Evolutionary conservation across 495 filamentous ascomycete species (phyloP).

Genomic region (Neurospora sp.): DNA sequence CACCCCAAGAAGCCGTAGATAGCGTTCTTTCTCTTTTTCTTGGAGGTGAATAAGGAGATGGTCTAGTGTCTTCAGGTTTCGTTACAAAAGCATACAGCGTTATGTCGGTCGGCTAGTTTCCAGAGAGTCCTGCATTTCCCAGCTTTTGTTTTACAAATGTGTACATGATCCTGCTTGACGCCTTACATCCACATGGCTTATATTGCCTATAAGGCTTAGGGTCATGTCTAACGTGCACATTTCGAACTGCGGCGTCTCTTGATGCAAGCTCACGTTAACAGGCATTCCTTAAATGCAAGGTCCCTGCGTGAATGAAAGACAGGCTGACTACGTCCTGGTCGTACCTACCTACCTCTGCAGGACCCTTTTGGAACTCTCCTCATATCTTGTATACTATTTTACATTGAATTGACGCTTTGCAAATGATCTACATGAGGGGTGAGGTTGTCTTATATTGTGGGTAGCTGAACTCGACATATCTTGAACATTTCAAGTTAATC

Average conservation of each 20-base stretch:
- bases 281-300: not conserved
- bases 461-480: not conserved
- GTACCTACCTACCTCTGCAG: not conserved
- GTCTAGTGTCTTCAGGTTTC: not conserved
- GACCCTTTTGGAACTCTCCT: constrained; percentile 1
- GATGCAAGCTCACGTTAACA: not conserved
- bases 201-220: not conserved
- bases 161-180: not conserved
- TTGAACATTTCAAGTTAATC: not conserved
- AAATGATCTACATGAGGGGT: not conserved
- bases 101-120: not conserved
- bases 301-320: not conserved
- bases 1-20: not conserved
- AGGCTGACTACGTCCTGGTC: not conserved
- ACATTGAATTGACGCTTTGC: not conserved
- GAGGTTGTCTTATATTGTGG: not conserved
- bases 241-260: not conserved
- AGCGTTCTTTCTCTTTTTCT: not conserved
- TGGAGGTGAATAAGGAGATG: not conserved
- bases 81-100: not conserved
- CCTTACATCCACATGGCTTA: not conserved
- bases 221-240: not conserved
- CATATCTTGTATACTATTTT: not conserved
- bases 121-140: not conserved
- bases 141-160: not conserved